phyloP scores from a whole-genome alignment of 1,284 basidiomycete species.

The Sutorius eximius region DNA sequence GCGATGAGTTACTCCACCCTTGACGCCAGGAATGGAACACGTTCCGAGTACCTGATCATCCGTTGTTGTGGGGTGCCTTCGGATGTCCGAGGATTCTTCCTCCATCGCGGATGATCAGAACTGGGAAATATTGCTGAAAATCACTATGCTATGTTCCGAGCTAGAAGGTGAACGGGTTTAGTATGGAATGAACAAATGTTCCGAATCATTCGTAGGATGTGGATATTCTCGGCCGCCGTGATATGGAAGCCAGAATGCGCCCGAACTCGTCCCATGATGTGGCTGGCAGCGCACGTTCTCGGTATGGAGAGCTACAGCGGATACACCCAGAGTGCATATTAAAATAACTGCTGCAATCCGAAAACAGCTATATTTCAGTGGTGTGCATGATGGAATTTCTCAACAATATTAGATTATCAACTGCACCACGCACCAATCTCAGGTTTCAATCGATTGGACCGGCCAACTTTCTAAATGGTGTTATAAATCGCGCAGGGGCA shows the following conservation, averaged over 20 bases:
- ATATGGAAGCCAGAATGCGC: neutral
- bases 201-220: neutral
- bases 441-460: neutral
- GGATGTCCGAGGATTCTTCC: slow-evolving; percentile 3
- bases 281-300: neutral
- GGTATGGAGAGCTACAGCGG: neutral
- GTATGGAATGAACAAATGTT: neutral
- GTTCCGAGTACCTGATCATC: neutral
- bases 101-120: neutral
- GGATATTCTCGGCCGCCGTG: neutral
- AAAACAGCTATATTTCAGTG: no score
- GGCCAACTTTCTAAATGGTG: neutral
- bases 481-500: neutral
- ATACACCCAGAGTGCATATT: no score
- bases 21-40: neutral
- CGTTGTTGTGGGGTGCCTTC: neutral
- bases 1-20: neutral
- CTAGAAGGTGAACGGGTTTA: neutral
- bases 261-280: neutral
- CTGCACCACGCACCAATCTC: no score
- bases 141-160: neutral
- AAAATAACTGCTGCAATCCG: no score
- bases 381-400: no score
- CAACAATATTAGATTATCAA: no score
- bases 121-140: neutral